Evolutionary conservation across 2,329 filamentous ascomycete genomes (phyloP).

Genomic region (Fusarium chlamydosporum): DNA sequence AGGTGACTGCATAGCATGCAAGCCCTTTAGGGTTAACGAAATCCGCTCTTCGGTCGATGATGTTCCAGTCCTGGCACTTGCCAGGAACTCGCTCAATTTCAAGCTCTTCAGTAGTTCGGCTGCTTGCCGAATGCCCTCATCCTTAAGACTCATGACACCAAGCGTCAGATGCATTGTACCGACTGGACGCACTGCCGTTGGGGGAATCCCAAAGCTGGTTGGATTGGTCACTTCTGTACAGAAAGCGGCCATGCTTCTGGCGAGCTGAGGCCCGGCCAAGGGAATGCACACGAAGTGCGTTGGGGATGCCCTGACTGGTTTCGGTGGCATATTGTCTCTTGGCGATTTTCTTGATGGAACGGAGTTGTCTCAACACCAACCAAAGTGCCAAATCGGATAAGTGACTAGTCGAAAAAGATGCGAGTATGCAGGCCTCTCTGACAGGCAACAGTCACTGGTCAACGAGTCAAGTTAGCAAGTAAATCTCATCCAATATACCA

Average conservation of each 20-base stretch:
- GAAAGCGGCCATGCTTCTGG: constrained; percentile 73
- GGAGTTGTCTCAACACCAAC: background rate
- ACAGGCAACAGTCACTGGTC: constrained; percentile 1
- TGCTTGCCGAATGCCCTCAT: constrained; percentile 62
- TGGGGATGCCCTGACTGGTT: constrained; percentile 61
- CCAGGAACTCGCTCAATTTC: constrained; percentile 58
- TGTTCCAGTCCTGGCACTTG: constrained; percentile 42
- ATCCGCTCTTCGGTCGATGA: constrained; percentile 46
- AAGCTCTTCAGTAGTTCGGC: constrained; percentile 58
- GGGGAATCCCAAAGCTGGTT: constrained; percentile 67
- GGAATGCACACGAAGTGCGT: constrained; percentile 86
- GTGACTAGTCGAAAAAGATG: background rate
- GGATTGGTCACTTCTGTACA: constrained; percentile 67
- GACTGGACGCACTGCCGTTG: constrained; percentile 78
- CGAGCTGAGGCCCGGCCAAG: constrained; percentile 76
- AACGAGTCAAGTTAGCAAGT: constrained; percentile 17
- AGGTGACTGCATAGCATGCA: constrained; percentile 73
- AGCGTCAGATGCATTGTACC: constrained; percentile 89
- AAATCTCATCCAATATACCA: background rate
- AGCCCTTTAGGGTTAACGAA: constrained; percentile 65
- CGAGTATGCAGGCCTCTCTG: background rate
- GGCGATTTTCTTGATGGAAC: background rate
- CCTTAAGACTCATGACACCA: constrained; percentile 83
- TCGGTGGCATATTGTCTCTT: constrained; percentile 43
- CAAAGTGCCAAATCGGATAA: background rate